A percentile compares a stretch with the other conserved stretches of the same genome.
Evolutionary conservation across 2,329 filamentous ascomycete species (phyloP).

Genomic region (Hymenoscyphus fructigenus): DNA sequence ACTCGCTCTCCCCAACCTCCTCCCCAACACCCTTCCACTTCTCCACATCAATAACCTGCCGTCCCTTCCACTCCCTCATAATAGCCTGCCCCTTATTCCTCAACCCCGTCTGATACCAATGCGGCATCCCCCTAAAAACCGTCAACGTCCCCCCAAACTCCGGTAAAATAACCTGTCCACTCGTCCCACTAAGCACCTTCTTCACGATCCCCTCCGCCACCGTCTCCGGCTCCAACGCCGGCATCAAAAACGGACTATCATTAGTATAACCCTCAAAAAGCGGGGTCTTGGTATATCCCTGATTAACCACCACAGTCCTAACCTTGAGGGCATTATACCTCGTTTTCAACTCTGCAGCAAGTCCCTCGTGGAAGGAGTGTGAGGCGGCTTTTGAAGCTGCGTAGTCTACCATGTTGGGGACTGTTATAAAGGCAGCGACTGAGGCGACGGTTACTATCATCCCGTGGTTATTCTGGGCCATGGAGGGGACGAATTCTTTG

Average conservation of each 20-base stretch:
- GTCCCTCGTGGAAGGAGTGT: slow-evolving; percentile 65
- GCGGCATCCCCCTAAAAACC: slow-evolving; percentile 44
- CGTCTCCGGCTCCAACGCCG: slow-evolving; percentile 54
- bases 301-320: slow-evolving; percentile 66
- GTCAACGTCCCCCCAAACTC: not conserved
- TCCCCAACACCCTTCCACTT: slow-evolving; percentile 29
- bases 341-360: slow-evolving; percentile 56
- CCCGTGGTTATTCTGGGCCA: slow-evolving; percentile 65
- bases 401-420: slow-evolving; percentile 68
- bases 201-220: slow-evolving; percentile 63
- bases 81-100: slow-evolving; percentile 41
- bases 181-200: slow-evolving; percentile 57
- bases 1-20: slow-evolving; percentile 29
- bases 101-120: slow-evolving; percentile 60
- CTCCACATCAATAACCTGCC: slow-evolving; percentile 36
- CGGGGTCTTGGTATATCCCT: slow-evolving; percentile 60
- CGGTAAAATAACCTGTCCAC: slow-evolving; percentile 57
- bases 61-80: slow-evolving; percentile 35
- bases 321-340: slow-evolving; percentile 63
- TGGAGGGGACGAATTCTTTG: slow-evolving; percentile 65
- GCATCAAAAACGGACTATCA: slow-evolving; percentile 42
- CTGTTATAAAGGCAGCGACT: slow-evolving; percentile 58
- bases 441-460: slow-evolving; percentile 71
- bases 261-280: slow-evolving; percentile 58
- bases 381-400: slow-evolving; percentile 64